Percentiles rank a stretch among this genome's conserved stretches.
Evolutionary conservation across 768 basidiomycete species (phyloP).

Genomic region (Cyclocybe aegerita): DNA sequence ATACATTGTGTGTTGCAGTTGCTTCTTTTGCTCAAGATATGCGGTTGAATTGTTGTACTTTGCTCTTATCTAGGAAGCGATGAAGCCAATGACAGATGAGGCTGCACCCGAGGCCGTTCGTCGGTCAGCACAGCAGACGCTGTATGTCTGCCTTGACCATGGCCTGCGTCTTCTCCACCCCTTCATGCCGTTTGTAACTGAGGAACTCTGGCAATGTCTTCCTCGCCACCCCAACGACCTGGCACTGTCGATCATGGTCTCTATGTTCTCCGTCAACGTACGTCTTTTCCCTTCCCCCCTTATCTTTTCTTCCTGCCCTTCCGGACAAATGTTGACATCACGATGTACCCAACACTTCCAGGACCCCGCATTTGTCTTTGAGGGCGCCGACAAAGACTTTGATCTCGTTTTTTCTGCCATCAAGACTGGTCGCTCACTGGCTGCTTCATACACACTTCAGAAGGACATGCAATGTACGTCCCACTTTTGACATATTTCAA

Average conservation of each 20-base stretch:
- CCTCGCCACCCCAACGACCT: constrained; percentile 81
- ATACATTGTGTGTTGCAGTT: constrained; percentile 71
- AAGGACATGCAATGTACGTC: constrained; percentile 77
- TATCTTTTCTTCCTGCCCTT: not conserved
- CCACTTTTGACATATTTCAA: not conserved
- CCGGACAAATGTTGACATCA: not conserved
- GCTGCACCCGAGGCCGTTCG: constrained; percentile 59
- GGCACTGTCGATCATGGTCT: constrained; percentile 87
- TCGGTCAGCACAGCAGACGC: constrained; percentile 89
- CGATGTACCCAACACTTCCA: constrained; percentile 21
- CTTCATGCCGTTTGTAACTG: constrained; percentile 99
- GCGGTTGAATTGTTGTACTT: not conserved
- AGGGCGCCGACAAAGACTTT: constrained; percentile 80
- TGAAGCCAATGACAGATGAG: constrained; percentile 96
- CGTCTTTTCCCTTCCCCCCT: constrained; percentile 32
- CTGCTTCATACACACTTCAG: constrained; percentile 88
- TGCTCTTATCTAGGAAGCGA: constrained; percentile 71
- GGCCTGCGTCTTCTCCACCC: constrained; percentile 92
- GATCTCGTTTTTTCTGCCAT: constrained; percentile 81
- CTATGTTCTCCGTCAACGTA: constrained; percentile 79
- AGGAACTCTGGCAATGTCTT: constrained; percentile 97
- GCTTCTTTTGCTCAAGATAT: not conserved
- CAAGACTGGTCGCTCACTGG: constrained; percentile 78
- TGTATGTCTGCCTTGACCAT: constrained; percentile 92
- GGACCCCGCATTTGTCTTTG: constrained; percentile 62